phyloP scores from a whole-genome alignment of 2,329 filamentous ascomycete species.

The Nannizziopsis arthrosporioides region DNA sequence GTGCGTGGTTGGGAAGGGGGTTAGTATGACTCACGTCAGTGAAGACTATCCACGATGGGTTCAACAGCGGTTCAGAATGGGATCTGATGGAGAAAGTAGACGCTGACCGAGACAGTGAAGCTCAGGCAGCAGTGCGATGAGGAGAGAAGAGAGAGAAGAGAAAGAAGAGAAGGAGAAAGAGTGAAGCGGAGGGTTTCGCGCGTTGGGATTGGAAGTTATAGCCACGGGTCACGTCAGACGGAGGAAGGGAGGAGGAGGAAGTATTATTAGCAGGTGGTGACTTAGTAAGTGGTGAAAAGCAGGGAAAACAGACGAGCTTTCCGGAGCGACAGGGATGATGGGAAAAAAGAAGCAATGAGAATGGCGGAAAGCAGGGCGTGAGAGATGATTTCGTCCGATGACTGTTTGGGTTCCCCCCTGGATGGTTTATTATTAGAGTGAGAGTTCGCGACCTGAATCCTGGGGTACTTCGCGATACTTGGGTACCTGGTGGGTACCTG shows the following conservation, averaged over 20 bases:
- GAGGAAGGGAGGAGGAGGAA: too few species aligned
- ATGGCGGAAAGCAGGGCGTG: neutral
- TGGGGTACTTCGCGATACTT: too few species aligned
- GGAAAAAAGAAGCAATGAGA: neutral
- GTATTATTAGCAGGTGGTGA: too few species aligned
- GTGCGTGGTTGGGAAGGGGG: neutral
- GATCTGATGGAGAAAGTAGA: constrained; percentile 1
- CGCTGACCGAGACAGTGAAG: neutral
- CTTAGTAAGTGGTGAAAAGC: too few species aligned
- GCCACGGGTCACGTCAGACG: too few species aligned
- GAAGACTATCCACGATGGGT: constrained; percentile 12
- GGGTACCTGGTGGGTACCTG: too few species aligned
- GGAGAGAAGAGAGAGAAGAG: neutral
- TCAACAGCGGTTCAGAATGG: neutral
- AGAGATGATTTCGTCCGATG: too few species aligned
- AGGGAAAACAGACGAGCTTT: neutral
- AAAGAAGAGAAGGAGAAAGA: neutral
- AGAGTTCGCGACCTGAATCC: too few species aligned
- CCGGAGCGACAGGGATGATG: neutral
- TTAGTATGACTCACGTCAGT: constrained; percentile 13
- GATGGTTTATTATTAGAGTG: too few species aligned
- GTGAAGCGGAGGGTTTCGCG: neutral
- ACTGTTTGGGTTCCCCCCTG: too few species aligned
- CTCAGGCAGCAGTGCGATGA: neutral
- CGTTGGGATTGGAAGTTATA: neutral